Evolutionary conservation across 108 stramenopile species (phyloP).

Genomic region (Chaetoceros tenuissimus): DNA sequence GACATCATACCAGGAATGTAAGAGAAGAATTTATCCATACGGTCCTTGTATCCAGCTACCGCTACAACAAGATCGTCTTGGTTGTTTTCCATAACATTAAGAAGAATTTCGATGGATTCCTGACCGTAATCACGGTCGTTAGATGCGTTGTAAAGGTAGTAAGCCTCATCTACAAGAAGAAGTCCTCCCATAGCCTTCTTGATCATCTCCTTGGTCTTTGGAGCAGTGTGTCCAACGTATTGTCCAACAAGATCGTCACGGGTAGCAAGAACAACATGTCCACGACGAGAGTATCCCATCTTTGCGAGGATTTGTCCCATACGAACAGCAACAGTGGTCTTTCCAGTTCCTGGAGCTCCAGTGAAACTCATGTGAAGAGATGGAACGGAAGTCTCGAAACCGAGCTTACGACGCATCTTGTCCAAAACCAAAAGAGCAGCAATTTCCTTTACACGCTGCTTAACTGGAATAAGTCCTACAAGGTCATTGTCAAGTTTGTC

Average conservation of each 20-base stretch:
- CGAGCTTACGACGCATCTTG: slow-evolving; percentile 97
- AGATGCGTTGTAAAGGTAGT: slow-evolving; percentile 97
- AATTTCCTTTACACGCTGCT: slow-evolving; percentile 94
- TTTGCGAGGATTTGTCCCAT: slow-evolving; percentile 98
- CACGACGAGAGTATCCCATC: slow-evolving; percentile 96
- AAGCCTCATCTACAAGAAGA: slow-evolving; percentile 97
- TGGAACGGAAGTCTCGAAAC: slow-evolving; percentile 95
- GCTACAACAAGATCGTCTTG: slow-evolving; percentile 96
- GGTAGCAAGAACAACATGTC: slow-evolving; percentile 95
- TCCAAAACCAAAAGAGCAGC: slow-evolving; percentile 95
- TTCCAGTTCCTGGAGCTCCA: slow-evolving; percentile 97
- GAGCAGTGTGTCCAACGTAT: slow-evolving; percentile 98
- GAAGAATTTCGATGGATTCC: slow-evolving; percentile 97
- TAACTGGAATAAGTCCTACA: slow-evolving; percentile 89
- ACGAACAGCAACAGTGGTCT: slow-evolving; percentile 96
- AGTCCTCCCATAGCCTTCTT: slow-evolving; percentile 96
- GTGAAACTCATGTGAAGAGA: slow-evolving; percentile 98
- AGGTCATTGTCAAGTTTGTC: slow-evolving; percentile 93
- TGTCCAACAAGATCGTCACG: slow-evolving; percentile 97
- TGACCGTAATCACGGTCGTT: slow-evolving; percentile 98
- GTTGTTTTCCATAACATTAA: slow-evolving; percentile 97
- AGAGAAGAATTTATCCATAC: slow-evolving; percentile 98
- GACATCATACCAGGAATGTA: slow-evolving; percentile 98
- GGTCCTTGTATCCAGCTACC: slow-evolving; percentile 97
- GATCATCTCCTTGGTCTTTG: slow-evolving; percentile 99